Percentiles rank a stretch among this genome's conserved stretches.
phyloP scores from a whole-genome alignment of 371 early-diverging fungal genomes.

The Ecytonucleospora hepatopenaei region DNA sequence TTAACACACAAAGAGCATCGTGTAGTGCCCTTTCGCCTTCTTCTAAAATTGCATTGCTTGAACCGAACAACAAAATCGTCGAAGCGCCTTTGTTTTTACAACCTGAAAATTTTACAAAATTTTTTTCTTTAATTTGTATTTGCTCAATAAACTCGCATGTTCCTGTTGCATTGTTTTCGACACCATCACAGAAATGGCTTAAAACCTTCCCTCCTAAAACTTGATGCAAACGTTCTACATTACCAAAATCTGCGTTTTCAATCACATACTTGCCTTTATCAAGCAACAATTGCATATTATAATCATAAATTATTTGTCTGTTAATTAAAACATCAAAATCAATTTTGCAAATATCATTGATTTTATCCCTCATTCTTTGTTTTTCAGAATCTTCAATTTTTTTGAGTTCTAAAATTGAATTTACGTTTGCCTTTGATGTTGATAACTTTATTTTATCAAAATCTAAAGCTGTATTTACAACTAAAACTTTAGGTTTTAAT shows the following conservation, averaged over 20 bases:
- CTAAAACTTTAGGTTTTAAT: conserved; percentile 78
- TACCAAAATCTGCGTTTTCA: conserved; percentile 98
- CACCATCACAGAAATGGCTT: conserved; percentile 73
- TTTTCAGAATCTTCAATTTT: conserved; percentile 93
- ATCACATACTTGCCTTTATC: conserved; percentile 84
- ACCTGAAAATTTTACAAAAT: conserved; percentile 67
- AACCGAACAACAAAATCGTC: conserved; percentile 89
- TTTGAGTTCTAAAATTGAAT: conserved; percentile 84
- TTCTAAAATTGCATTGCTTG: conserved; percentile 85
- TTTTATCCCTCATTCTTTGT: conserved; percentile 93
- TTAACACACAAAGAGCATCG: conserved; percentile 89
- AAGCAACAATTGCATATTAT: conserved; percentile 92
- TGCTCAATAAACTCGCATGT: conserved; percentile 86
- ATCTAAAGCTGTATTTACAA: conserved; percentile 84
- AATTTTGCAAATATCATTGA: conserved; percentile 71
- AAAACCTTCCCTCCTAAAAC: conserved; percentile 77
- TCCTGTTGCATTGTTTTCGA: conserved; percentile 73
- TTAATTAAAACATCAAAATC: conserved; percentile 80
- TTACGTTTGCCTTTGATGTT: conserved; percentile 87
- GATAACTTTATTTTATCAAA: conserved; percentile 98
- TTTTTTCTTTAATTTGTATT: conserved; percentile 87
- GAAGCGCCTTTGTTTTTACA: conserved; percentile 86
- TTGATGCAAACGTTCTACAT: conserved; percentile 74
- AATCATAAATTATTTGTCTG: conserved; percentile 99
- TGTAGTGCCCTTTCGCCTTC: conserved; percentile 96